Conservation (phyloP, 495 filamentous ascomycete species). For the Trichoderma asperelloides region DNA sequence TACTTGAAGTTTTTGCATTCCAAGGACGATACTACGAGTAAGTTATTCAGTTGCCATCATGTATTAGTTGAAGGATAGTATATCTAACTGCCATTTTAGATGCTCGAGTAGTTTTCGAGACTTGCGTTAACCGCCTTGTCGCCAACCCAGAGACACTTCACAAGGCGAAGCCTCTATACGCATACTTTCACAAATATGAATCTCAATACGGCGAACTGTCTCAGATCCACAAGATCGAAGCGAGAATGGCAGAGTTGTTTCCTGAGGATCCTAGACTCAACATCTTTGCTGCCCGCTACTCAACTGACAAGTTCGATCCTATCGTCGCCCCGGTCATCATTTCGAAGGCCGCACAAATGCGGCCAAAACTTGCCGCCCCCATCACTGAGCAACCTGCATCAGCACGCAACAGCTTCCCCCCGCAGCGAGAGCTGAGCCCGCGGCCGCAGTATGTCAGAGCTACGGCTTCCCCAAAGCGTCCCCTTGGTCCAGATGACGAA, state of each 20-base stretch:
- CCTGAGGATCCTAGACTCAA: constrained; percentile 72
- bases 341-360: constrained; percentile 65
- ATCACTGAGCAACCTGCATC: constrained; percentile 42
- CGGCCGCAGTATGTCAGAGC: constrained; percentile 40
- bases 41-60: constrained; percentile 26
- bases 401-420: constrained; percentile 45
- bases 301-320: constrained; percentile 49
- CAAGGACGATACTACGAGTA: constrained; percentile 87
- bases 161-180: constrained; percentile 75
- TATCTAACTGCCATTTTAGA: constrained; percentile 41
- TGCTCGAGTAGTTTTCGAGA: constrained; percentile 90
- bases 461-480: constrained; percentile 70
- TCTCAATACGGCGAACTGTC: constrained; percentile 85
- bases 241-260: constrained; percentile 84
- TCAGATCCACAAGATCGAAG: constrained; percentile 82
- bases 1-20: constrained; percentile 90
- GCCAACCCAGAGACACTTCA: constrained; percentile 59
- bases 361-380: constrained; percentile 48
- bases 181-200: constrained; percentile 90
- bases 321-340: constrained; percentile 72
- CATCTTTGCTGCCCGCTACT: constrained; percentile 68
- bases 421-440: constrained; percentile 32
- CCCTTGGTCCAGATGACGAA: constrained; percentile 63
- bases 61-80: background rate
- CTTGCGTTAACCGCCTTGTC: constrained; percentile 68